phyloP scores from a whole-genome alignment of 164 flowering plant species.

The Piper longum region DNA sequence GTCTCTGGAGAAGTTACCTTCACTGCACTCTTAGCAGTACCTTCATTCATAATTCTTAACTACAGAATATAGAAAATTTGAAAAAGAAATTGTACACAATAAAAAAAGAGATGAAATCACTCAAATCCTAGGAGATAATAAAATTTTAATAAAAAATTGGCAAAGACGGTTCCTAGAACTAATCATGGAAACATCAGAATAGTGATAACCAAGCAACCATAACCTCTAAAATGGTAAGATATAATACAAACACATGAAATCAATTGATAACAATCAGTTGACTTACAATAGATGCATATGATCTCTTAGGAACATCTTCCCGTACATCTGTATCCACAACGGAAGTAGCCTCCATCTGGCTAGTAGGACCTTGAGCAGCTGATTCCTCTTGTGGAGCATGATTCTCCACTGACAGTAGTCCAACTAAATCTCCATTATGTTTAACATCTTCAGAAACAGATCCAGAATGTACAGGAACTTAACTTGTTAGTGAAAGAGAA shows the following conservation, averaged over 20 bases:
- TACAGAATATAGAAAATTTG: slow-evolving; percentile 1
- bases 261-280: no score
- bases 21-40: slow-evolving; percentile 21
- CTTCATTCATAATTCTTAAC: slow-evolving; percentile 31
- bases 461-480: slow-evolving; percentile 14
- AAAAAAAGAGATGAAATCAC: no score
- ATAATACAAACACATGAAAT: no score
- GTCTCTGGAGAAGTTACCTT: slow-evolving; percentile 18
- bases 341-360: slow-evolving; percentile 16
- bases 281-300: slow-evolving; percentile 66
- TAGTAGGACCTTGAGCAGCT: slow-evolving; percentile 12
- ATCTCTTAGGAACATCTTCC: slow-evolving; percentile 49
- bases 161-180: no score
- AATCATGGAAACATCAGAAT: no score
- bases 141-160: no score
- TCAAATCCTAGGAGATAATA: no score
- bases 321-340: slow-evolving; percentile 12
- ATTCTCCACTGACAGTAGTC: slow-evolving; percentile 15
- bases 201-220: no score
- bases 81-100: background rate
- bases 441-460: slow-evolving; percentile 19
- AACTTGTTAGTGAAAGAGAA: slow-evolving; percentile 20
- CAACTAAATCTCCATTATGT: slow-evolving; percentile 28
- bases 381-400: background rate
- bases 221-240: no score